Base-by-base conservation (phyloP, 1,139 yeast species). In the Torulaspora globosa region DNA sequence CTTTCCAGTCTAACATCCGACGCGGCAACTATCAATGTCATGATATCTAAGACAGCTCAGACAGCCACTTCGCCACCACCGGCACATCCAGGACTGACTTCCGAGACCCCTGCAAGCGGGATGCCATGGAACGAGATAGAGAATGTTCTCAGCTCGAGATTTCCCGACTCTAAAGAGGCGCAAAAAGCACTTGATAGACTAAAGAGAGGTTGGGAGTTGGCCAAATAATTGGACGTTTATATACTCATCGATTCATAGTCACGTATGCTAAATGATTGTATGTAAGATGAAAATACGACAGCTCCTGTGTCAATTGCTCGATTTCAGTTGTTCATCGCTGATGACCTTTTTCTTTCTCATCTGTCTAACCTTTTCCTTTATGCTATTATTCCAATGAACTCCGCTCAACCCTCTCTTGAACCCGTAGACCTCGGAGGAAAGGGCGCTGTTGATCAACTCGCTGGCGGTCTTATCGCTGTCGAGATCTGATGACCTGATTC, bases 381-480 rank as follows among this genome's bases (percentile, higher is more conserved):
- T 54, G 49, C 65, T 66, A 37, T 66, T 66, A 47, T 70, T 70
- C 74, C 74, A 70, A 48, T 64, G 67, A 6, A 68, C 71, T 11
- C 72, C 71, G 8, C 71, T 67, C 4, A 68, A 47, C 21, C 63
- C 60, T 33, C 63, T 65, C 43, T 63, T 67, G 46, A 70, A 70
- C 3, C 72, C 74, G 44, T 69, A 68, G 18, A 65, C 60, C 40
- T 69, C 72, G 1, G 68, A 65, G 21, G 70, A 67, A 27, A 69
- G 48, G 1, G 66, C 57, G 36, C 61, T 66, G 24, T 65, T 54
- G 10, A 66, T 53, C 11, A 65, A 47, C 11, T 61, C 65, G 34
- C 66, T 60, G 38, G 61, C 57, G 28, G 49, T 52, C 34, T 43
- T 45, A 16, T 47, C 41, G 19, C 41, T 48, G 11, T 42, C 40